These are phyloP conservation scores for Immersiella caudata DNA, from an alignment of 495 filamentous ascomycete genomes.

Conservation along the genomic window DNA sequence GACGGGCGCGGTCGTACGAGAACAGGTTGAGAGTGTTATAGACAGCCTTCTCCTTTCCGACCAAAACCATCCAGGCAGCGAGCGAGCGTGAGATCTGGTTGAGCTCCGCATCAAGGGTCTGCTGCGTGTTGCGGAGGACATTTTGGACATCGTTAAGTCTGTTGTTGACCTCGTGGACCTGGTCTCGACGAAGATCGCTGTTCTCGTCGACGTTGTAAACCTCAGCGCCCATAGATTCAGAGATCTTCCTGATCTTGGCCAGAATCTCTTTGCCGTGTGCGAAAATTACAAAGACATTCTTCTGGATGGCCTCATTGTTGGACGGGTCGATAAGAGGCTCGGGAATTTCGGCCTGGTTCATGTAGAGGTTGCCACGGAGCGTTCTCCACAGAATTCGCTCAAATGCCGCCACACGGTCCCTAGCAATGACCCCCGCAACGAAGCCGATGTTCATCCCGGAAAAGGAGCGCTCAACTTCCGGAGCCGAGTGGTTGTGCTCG, in stretches of 20 bases:
- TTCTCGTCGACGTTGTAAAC: conserved; percentile 98
- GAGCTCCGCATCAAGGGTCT: conserved; percentile 89
- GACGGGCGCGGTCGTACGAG: conserved; percentile 92
- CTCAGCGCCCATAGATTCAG: conserved; percentile 92
- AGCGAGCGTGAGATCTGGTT: conserved; percentile 88
- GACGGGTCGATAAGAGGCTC: conserved; percentile 91
- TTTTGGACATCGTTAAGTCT: conserved; percentile 86
- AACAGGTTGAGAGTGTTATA: conserved; percentile 95
- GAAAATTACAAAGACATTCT: conserved; percentile 99
- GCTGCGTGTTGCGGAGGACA: conserved; percentile 94
- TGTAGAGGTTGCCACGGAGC: conserved; percentile 95
- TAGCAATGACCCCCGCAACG: conserved; percentile 94
- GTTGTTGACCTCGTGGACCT: conserved; percentile 95
- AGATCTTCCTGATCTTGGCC: conserved; percentile 97
- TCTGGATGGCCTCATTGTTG: conserved; percentile 86
- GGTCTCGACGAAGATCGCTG: conserved; percentile 86
- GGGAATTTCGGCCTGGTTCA: conserved; percentile 98
- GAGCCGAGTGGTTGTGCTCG: conserved; percentile 77
- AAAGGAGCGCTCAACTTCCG: conserved; percentile 81
- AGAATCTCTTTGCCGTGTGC: conserved; percentile 98
- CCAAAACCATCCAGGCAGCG: conserved; percentile 92
- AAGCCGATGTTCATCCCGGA: conserved; percentile 99
- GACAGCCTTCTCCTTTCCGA: conserved; percentile 98
- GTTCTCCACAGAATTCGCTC: conserved; percentile 97
- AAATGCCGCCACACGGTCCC: conserved; percentile 91